Conservation (phyloP, 129 eudicot species). For the Cynara cardunculus region DNA sequence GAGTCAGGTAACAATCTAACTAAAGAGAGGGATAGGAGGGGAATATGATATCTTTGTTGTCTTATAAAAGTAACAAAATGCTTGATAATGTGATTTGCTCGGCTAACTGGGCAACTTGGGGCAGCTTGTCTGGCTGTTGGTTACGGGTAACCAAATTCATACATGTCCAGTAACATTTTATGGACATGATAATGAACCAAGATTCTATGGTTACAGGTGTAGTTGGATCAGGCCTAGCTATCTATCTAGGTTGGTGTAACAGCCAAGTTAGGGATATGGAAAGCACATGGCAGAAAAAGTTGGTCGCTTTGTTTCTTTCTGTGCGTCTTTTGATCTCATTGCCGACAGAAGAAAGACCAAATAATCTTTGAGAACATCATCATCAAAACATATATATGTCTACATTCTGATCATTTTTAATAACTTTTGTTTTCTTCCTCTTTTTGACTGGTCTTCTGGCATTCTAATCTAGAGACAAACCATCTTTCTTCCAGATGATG, state of each 20-base stretch:
- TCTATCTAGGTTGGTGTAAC: conserved; percentile 6
- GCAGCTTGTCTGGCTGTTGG: too few relatives aligned
- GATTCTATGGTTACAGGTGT: not conserved
- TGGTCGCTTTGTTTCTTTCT: conserved; percentile 16
- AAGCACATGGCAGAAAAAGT: conserved; percentile 24
- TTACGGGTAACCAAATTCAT: too few relatives aligned
- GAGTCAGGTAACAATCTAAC: too few relatives aligned
- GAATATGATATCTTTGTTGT: too few relatives aligned
- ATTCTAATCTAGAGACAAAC: conserved; percentile 15
- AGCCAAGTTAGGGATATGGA: conserved; percentile 9
- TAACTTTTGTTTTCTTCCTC: conserved; percentile 25
- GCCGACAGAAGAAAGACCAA: conserved; percentile 19
- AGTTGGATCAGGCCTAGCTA: not conserved
- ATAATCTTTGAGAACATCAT: conserved; percentile 9
- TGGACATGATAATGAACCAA: not conserved
- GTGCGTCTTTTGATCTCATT: conserved; percentile 23
- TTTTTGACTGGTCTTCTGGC: conserved; percentile 22
- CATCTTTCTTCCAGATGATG: conserved; percentile 24
- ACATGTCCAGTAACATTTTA: too few relatives aligned
- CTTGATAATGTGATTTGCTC: too few relatives aligned
- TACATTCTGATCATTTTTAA: not conserved
- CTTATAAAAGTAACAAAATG: too few relatives aligned
- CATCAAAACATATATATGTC: not conserved
- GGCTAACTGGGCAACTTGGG: too few relatives aligned
- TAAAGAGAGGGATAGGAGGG: too few relatives aligned